Percentiles rank a stretch among this genome's conserved stretches.
Evolutionary conservation across 768 basidiomycete species (phyloP).

Genomic region (Boletus sensibilis): DNA sequence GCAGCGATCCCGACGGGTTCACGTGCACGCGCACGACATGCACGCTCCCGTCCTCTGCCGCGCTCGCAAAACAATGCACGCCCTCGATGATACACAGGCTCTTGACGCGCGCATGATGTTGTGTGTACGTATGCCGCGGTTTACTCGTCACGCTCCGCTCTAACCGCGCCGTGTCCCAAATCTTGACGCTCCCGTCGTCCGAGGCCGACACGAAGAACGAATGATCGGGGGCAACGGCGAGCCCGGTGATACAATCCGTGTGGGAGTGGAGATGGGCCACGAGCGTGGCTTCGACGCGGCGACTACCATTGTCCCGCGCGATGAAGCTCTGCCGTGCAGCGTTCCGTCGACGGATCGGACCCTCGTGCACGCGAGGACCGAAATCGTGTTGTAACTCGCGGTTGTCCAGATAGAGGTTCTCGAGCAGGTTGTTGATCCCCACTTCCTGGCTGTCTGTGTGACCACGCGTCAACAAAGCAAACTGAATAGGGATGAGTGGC

Average conservation of each 20-base stretch:
- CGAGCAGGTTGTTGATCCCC: conserved; percentile 84
- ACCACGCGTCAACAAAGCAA: conserved; percentile 1
- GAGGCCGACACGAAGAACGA: conserved; percentile 93
- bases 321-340: conserved; percentile 66
- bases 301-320: conserved; percentile 57
- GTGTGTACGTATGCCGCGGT: conserved; percentile 67
- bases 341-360: conserved; percentile 75
- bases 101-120: conserved; percentile 67
- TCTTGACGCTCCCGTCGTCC: conserved; percentile 90
- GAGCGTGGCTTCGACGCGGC: conserved; percentile 73
- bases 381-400: conserved; percentile 88
- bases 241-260: conserved; percentile 69
- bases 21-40: conserved; percentile 84
- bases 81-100: conserved; percentile 81
- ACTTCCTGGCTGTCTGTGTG: conserved; percentile 82
- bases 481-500: background rate
- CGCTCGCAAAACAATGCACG: conserved; percentile 85
- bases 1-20: conserved; percentile 61
- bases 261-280: conserved; percentile 86
- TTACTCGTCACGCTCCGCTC: conserved; percentile 93
- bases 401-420: conserved; percentile 86
- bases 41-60: conserved; percentile 79
- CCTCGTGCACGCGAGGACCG: conserved; percentile 83
- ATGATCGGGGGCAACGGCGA: conserved; percentile 91
- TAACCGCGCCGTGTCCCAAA: conserved; percentile 90